phyloP scores from a whole-genome alignment of 2,329 filamentous ascomycete genomes.

The Dactylonectria estremocensis region DNA sequence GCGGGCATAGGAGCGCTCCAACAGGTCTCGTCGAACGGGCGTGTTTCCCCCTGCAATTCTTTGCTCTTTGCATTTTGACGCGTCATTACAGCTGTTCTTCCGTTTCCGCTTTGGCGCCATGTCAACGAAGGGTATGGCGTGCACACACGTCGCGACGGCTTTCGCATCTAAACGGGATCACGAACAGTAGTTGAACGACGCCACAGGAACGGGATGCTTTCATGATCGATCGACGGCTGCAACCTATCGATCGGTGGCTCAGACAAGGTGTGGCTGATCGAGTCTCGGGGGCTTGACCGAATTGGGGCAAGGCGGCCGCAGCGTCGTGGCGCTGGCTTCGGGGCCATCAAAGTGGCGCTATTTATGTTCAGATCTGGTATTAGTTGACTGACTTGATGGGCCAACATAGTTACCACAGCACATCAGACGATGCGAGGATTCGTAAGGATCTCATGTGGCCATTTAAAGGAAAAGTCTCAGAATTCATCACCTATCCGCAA shows the following conservation, averaged over 20 bases:
- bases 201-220: slow-evolving; percentile 21
- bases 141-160: slow-evolving; percentile 33
- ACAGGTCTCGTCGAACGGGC: slow-evolving; percentile 70
- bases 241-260: slow-evolving; percentile 32
- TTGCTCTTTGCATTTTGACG: slow-evolving; percentile 41
- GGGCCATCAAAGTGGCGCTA: slow-evolving; percentile 35
- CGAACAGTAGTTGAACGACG: slow-evolving; percentile 1
- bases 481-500: background rate
- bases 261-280: slow-evolving; percentile 26
- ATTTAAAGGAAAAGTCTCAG: background rate
- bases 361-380: slow-evolving; percentile 23
- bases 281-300: slow-evolving; percentile 10
- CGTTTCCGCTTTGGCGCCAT: slow-evolving; percentile 51
- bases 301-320: background rate
- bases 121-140: slow-evolving; percentile 6
- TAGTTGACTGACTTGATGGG: slow-evolving; percentile 17
- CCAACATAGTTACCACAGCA: slow-evolving; percentile 28
- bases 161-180: background rate
- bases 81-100: slow-evolving; percentile 43
- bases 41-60: slow-evolving; percentile 29
- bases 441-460: slow-evolving; percentile 27
- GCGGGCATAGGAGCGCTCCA: slow-evolving; percentile 77
- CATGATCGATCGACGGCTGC: slow-evolving; percentile 4
- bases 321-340: slow-evolving; percentile 28
- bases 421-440: slow-evolving; percentile 28